phyloP scores from a whole-genome alignment of 306 rosid species.

The Fragaria ananassa region DNA sequence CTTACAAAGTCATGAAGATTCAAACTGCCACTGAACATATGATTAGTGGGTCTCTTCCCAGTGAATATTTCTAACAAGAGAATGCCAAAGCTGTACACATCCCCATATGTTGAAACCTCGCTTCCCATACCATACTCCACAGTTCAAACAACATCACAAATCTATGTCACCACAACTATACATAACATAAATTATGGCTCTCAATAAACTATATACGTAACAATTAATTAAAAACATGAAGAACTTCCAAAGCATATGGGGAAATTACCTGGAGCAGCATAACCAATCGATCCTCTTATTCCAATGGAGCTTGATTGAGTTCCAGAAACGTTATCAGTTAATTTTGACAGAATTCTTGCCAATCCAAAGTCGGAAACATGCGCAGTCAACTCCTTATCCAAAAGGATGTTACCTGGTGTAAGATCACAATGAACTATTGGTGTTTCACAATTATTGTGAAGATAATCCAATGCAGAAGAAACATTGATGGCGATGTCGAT shows the following conservation, averaged over 20 bases:
- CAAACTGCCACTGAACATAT: too few relatives aligned
- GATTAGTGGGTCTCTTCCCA: too few relatives aligned
- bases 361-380: slow-evolving; percentile 38
- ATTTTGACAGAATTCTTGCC: slow-evolving; percentile 13
- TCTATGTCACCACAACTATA: too few relatives aligned
- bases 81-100: too few relatives aligned
- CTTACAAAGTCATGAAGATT: too few relatives aligned
- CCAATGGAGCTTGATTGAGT: neutral
- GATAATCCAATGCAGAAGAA: neutral
- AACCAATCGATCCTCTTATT: neutral
- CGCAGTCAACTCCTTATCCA: slow-evolving; percentile 30
- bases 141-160: too few relatives aligned
- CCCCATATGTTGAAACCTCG: too few relatives aligned
- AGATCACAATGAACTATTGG: neutral
- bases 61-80: too few relatives aligned
- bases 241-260: neutral
- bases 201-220: too few relatives aligned
- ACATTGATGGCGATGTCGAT: neutral
- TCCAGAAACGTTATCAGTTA: neutral
- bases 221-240: neutral
- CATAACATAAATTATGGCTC: neutral
- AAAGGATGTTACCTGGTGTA: neutral
- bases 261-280: neutral
- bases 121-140: too few relatives aligned
- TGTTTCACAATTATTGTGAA: neutral